A percentile compares a stretch with the other conserved stretches of the same genome.
These are phyloP conservation scores for Corinectria fuckeliana DNA, from an alignment of 2,329 filamentous ascomycete genomes.

Conservation along the genomic window DNA sequence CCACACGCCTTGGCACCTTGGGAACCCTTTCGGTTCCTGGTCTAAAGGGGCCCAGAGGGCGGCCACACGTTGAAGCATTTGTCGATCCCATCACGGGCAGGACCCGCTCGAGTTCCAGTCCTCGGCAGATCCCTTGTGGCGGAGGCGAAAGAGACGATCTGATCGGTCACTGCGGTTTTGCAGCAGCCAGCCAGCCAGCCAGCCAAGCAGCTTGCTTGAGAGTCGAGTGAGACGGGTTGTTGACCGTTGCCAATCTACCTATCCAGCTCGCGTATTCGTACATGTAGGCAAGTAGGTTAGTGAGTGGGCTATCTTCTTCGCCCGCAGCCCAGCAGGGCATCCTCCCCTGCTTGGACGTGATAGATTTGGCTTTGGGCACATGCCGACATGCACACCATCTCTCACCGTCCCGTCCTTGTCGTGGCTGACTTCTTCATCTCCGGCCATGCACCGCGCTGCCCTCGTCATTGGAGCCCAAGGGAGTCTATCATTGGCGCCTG, in stretches of 20 bases:
- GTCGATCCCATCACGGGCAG: slow-evolving; percentile 5
- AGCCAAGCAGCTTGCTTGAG: too few relatives aligned
- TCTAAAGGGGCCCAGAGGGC: not conserved
- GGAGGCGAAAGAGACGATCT: not conserved
- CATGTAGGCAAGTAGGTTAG: too few relatives aligned
- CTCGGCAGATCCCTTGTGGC: not conserved
- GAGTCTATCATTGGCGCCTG: not conserved
- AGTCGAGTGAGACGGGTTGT: too few relatives aligned
- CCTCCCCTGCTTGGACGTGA: slow-evolving; percentile 10
- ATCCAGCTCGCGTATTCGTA: not conserved
- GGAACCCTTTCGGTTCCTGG: slow-evolving; percentile 5
- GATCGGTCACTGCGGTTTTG: not conserved
- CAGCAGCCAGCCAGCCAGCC: too few relatives aligned
- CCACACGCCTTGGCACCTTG: not conserved
- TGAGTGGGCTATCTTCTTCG: not conserved
- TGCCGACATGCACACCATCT: slow-evolving; percentile 14
- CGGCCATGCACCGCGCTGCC: slow-evolving; percentile 2
- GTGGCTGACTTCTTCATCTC: slow-evolving; percentile 15
- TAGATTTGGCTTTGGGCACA: too few relatives aligned
- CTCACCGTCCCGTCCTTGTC: not conserved
- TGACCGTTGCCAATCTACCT: not conserved
- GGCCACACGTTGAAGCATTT: not conserved
- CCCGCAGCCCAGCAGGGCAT: slow-evolving; percentile 2
- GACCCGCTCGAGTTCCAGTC: not conserved
- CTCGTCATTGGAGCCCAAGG: slow-evolving; percentile 2